Conservation (phyloP, 2,329 filamentous ascomycete species). For the Trichoderma oligosporum region DNA sequence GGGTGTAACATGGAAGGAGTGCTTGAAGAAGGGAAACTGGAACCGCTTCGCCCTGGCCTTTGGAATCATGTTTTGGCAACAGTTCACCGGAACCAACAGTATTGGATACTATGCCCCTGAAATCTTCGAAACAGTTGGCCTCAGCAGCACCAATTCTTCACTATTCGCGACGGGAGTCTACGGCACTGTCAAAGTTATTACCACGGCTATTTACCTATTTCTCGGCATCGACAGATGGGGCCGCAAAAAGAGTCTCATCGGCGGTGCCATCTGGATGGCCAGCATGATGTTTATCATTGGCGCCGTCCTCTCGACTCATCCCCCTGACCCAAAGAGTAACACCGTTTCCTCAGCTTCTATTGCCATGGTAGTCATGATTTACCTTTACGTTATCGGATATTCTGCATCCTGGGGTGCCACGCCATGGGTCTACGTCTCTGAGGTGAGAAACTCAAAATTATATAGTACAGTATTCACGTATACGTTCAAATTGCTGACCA, state of each 20-base stretch:
- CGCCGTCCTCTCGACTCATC: slow-evolving; percentile 22
- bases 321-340: slow-evolving; percentile 13
- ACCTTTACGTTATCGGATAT: slow-evolving; percentile 19
- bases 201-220: slow-evolving; percentile 42
- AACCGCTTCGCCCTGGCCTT: slow-evolving; percentile 16
- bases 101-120: slow-evolving; percentile 33
- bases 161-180: slow-evolving; percentile 32
- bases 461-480: neutral
- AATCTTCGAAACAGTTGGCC: slow-evolving; percentile 30
- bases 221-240: slow-evolving; percentile 34
- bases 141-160: slow-evolving; percentile 24
- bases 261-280: slow-evolving; percentile 64
- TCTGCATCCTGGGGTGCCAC: slow-evolving; percentile 22
- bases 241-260: slow-evolving; percentile 58
- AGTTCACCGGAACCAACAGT: slow-evolving; percentile 31
- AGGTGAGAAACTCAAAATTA: neutral
- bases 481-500: neutral
- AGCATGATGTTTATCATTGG: slow-evolving; percentile 46
- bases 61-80: slow-evolving; percentile 21
- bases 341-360: slow-evolving; percentile 21
- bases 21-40: slow-evolving; percentile 14
- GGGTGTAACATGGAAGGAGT: slow-evolving; percentile 9
- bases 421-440: slow-evolving; percentile 22
- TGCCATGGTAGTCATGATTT: slow-evolving; percentile 24
- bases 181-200: slow-evolving; percentile 29